Conservation (phyloP, 2,329 filamentous ascomycete species). For the Rhinocladiella similis region DNA sequence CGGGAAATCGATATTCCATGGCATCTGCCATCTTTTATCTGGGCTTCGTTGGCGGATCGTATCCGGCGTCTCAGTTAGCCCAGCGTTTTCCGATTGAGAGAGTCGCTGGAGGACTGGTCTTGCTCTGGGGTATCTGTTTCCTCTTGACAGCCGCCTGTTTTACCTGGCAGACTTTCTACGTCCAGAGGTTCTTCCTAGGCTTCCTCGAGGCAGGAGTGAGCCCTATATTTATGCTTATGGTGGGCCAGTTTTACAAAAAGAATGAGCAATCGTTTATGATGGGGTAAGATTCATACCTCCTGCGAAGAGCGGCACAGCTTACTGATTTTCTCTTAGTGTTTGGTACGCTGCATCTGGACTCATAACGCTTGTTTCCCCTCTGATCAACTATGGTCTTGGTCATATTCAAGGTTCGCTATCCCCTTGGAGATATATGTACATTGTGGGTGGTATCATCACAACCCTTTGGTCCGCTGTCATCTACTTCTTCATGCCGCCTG, state of each 20-base stretch:
- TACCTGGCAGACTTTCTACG: slow-evolving; percentile 62
- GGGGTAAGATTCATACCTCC: slow-evolving; percentile 34
- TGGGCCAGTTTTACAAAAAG: slow-evolving; percentile 65
- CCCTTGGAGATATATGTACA: slow-evolving; percentile 70
- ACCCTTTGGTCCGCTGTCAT: slow-evolving; percentile 58
- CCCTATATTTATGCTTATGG: slow-evolving; percentile 65
- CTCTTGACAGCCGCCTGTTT: slow-evolving; percentile 68
- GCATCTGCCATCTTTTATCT: slow-evolving; percentile 60
- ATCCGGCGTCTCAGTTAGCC: slow-evolving; percentile 69
- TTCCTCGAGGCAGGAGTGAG: slow-evolving; percentile 66
- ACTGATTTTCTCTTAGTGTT: not conserved
- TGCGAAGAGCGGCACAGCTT: not conserved
- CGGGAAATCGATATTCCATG: slow-evolving; percentile 43
- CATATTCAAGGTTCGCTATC: slow-evolving; percentile 53
- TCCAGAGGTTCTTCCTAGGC: slow-evolving; percentile 64
- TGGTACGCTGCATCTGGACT: not conserved
- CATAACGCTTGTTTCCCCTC: not conserved
- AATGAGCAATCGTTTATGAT: slow-evolving; percentile 64
- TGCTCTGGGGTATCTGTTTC: slow-evolving; percentile 67
- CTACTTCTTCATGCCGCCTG: slow-evolving; percentile 65
- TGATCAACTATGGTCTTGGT: no score
- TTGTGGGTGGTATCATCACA: slow-evolving; percentile 63
- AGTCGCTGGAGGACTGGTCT: slow-evolving; percentile 62
- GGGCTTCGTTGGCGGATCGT: slow-evolving; percentile 72
- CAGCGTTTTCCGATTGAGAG: slow-evolving; percentile 66